These are phyloP conservation scores for Eucalyptus brandiana DNA, from an alignment of 345 rosid genomes.

Conservation along the genomic window DNA sequence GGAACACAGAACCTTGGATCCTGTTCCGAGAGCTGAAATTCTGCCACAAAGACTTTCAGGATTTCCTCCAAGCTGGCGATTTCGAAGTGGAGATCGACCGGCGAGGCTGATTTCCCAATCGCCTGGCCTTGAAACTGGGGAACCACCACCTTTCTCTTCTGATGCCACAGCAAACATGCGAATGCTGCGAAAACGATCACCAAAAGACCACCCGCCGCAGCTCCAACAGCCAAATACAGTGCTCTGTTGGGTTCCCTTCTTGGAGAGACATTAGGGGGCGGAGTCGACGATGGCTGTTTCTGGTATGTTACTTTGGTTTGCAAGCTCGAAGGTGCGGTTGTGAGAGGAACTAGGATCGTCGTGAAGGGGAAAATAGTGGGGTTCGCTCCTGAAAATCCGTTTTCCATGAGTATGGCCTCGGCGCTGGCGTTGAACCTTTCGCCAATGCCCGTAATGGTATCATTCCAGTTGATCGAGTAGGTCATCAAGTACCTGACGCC, in stretches of 20 bases:
- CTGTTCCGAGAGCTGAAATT: conserved; percentile 20
- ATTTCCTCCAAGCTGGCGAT: conserved; percentile 28
- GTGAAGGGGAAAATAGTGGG: conserved; percentile 16
- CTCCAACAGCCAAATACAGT: conserved; percentile 2
- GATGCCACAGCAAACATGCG: not conserved
- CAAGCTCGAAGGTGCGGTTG: conserved; percentile 17
- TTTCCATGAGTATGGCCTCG: conserved; percentile 14
- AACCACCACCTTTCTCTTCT: not conserved
- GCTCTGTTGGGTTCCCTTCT: conserved; percentile 1
- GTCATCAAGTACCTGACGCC: conserved; percentile 29
- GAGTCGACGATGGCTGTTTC: not conserved
- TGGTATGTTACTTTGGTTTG: conserved; percentile 8
- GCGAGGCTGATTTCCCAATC: not conserved
- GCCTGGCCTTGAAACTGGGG: not conserved
- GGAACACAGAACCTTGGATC: conserved; percentile 26
- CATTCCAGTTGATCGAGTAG: conserved; percentile 15
- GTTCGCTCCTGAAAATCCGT: conserved; percentile 9
- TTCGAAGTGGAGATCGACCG: conserved; percentile 13
- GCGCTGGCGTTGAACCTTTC: conserved; percentile 18
- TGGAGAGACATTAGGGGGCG: not conserved
- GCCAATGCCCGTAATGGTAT: conserved; percentile 7
- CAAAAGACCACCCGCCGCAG: conserved; percentile 19
- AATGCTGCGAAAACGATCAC: conserved; percentile 1
- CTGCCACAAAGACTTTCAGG: conserved; percentile 5
- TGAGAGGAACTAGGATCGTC: conserved; percentile 32